phyloP scores from a whole-genome alignment of 148 eudicot species.

The Heliamphora exappendiculata region DNA sequence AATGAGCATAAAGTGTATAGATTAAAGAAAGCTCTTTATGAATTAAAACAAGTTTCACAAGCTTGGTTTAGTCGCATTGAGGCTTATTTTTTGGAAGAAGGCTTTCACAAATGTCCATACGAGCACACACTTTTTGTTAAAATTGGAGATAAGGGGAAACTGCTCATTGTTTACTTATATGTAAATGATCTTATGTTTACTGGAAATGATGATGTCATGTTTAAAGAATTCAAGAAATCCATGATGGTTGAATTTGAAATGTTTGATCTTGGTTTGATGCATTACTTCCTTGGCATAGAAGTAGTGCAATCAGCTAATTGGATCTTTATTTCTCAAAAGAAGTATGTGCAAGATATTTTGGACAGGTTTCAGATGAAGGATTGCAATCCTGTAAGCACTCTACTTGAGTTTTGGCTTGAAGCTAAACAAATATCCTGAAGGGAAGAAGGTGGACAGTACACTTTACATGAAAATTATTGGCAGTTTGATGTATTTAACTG shows the following conservation, averaged over 20 bases:
- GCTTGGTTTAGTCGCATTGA: slow-evolving; percentile 20
- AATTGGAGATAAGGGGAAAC: not conserved
- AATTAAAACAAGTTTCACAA: slow-evolving; percentile 9
- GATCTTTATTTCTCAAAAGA: not conserved
- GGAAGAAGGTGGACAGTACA: not conserved
- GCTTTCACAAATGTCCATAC: not conserved
- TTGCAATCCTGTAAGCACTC: not conserved
- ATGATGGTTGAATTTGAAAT: too few relatives aligned
- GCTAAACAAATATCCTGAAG: too few relatives aligned
- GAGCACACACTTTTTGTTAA: slow-evolving; percentile 5
- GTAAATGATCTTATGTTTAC: not conserved
- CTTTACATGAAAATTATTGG: not conserved
- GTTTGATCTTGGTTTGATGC: too few relatives aligned
- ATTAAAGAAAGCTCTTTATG: too few relatives aligned
- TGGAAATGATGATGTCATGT: not conserved
- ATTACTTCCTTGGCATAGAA: not conserved
- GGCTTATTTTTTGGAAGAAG: not conserved
- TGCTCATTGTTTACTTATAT: not conserved
- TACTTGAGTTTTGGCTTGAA: too few relatives aligned
- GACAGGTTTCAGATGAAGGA: not conserved
- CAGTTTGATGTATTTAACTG: not conserved
- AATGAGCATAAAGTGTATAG: slow-evolving; percentile 6
- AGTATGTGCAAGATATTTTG: too few relatives aligned
- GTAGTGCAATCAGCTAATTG: not conserved
- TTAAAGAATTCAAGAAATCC: too few relatives aligned